Evolutionary conservation across 345 rosid species (phyloP), one percentile per base, ranked within the genome.

Genomic region (Salix arbutifolia): DNA sequence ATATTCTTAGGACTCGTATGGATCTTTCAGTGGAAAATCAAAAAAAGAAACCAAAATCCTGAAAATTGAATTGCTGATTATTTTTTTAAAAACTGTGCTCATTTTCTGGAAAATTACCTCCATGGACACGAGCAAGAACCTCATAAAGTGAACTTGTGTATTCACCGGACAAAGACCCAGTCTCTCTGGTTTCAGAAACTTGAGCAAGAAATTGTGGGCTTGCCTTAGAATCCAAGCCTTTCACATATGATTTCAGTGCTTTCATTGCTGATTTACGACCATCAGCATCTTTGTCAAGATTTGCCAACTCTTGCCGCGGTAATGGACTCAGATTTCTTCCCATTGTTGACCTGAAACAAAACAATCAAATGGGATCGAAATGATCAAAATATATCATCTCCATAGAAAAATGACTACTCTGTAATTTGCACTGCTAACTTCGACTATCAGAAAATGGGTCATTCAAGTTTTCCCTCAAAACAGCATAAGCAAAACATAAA

Each of bases 81-180:
- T 30, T 30, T 2, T 30, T 30, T 30, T 0, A 30, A 30, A 30
- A 30, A 30, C 31, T 2, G 2, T 30, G 31, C 31, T 30, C 1
- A 30, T 30, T 30, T 30, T 30, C 31, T 30, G 3, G 31, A 30
- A 30, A 30, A 83, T 92, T 96, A 62, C 83, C 87, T 67, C 99
- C 99, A 74, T 96, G 97, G 64, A 90, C 93, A 66, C 97, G 97
- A 30, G 99, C 97, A 75, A 96, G 97, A 81, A 90, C 93, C 80
- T 96, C 98, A 35, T 91, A 89, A 67, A 94, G 97, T 3, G 99
- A 94, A 69, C 94, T 93, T 0, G 97, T 90, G 87, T 89, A 94
- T 78, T 92, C 97, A n/a, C 94, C 91, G 1, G 98, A 89, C 30
- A 90, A 83, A 1, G 90, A 85, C 9, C 98, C 97, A 2, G 90